Base-by-base conservation (phyloP, 2,329 filamentous ascomycete species). In the Akanthomyces lecanii region DNA sequence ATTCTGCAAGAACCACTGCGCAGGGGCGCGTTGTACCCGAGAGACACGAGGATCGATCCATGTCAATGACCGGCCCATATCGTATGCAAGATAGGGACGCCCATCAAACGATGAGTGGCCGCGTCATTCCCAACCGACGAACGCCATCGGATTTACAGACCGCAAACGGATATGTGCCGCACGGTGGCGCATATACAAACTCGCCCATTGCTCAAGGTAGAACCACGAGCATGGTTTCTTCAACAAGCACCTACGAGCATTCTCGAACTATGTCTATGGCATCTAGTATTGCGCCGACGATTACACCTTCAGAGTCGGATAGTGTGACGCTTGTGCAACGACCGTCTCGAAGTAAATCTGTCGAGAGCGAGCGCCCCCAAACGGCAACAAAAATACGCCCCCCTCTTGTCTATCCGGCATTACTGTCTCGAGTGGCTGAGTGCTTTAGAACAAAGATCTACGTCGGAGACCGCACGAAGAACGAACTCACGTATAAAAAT, bases 401-500 rank as follows among this genome's bases (percentile, higher is more conserved):
- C 4, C 94, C 94, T 3, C 82, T 98, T 23, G 94, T 98, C 1
- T 98, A 99, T 73, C 95, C 95, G 28, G 95, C 95, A 42, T 79
- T 98, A 53, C 81, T 99, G 23, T 98, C 95, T n/a, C 87, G 90
- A 61, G 95, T 99, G 5, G 93, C 91, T 48, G 91, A 96, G 70
- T 92, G 91, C 62, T 98, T 99, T 76, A 88, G 91, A 59, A 91
- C 96, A 69, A 89, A 94, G 74, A 92, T 99, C 55, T 85, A 88
- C 28, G 84, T 93, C 28, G 88, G 89, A 60, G 95, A 98, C 71
- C 87, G 93, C 66, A 92, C 92, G 67, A 99, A 99, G 82, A 97
- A 99, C 80, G 94, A 94, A 62, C 81, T 99, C 65, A 92, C 94
- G 2, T 99, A 99, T 79, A 96, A 97, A 75, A 97, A 95, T 76